Conservation (phyloP, 192 early-diverging fungal genomes). For the Lobosporangium transversale region DNA sequence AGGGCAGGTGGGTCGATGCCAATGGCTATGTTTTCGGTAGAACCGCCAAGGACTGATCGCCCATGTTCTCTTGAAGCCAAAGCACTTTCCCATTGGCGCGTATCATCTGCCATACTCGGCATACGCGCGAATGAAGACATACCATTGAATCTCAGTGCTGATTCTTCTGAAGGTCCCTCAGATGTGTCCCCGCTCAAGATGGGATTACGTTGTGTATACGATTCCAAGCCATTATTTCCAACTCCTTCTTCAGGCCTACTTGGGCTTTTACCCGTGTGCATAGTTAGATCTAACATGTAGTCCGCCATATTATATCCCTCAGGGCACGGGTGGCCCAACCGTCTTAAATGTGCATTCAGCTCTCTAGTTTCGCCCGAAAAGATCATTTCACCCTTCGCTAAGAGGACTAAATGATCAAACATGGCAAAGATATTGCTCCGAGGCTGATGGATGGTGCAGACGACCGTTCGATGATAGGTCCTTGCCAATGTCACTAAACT, state of each 20-base stretch:
- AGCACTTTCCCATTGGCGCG: constrained; percentile 31
- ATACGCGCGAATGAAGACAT: constrained; percentile 16
- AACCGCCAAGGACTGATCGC: not conserved
- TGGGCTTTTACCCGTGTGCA: constrained; percentile 46
- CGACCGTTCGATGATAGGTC: constrained; percentile 74
- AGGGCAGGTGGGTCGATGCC: constrained; percentile 21
- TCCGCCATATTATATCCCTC: constrained; percentile 93
- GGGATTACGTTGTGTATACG: constrained; percentile 19
- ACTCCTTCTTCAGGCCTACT: constrained; percentile 8
- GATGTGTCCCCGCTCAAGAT: constrained; percentile 7
- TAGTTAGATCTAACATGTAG: constrained; percentile 77
- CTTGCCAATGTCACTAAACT: constrained; percentile 77
- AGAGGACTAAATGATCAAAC: constrained; percentile 89
- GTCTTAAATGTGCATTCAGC: constrained; percentile 76
- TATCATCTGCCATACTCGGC: constrained; percentile 35
- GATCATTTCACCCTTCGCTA: constrained; percentile 83
- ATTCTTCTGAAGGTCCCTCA: not conserved
- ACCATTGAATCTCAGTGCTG: constrained; percentile 6
- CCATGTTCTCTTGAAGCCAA: constrained; percentile 19
- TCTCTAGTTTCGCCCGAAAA: constrained; percentile 80
- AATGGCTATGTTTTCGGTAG: constrained; percentile 14
- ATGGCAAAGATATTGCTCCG: constrained; percentile 89
- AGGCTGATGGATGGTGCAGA: constrained; percentile 97
- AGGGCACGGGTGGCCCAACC: constrained; percentile 84
- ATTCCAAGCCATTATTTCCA: constrained; percentile 17